Evolutionary conservation across 768 basidiomycete genomes (phyloP).

Genomic region (Termitomyces sp.): DNA sequence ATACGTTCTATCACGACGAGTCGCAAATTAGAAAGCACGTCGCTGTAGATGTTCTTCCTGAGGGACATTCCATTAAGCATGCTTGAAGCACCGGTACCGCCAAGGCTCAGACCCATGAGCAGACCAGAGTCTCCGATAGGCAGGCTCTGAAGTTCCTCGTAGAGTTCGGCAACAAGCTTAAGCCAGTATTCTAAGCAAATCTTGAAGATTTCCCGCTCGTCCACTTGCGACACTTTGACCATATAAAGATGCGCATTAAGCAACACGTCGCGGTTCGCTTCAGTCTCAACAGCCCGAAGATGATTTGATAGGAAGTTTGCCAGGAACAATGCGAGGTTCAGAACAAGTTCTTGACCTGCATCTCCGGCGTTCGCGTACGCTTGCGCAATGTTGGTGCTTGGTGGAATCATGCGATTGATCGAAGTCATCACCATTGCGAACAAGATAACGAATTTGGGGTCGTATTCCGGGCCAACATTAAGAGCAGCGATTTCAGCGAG

Average conservation of each 20-base stretch:
- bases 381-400: slow-evolving; percentile 88
- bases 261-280: slow-evolving; percentile 84
- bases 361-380: slow-evolving; percentile 89
- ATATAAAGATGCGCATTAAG: slow-evolving; percentile 97
- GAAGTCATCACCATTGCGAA: slow-evolving; percentile 99
- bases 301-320: slow-evolving; percentile 94
- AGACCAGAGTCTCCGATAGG: slow-evolving; percentile 84
- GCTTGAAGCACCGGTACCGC: slow-evolving; percentile 57
- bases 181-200: slow-evolving; percentile 98
- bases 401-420: slow-evolving; percentile 94
- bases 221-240: slow-evolving; percentile 97
- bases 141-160: slow-evolving; percentile 92
- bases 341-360: slow-evolving; percentile 92
- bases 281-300: slow-evolving; percentile 90
- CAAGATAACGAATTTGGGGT: slow-evolving; percentile 94
- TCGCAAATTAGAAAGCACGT: slow-evolving; percentile 90
- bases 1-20: slow-evolving; percentile 97
- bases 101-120: slow-evolving; percentile 86
- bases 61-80: slow-evolving; percentile 76
- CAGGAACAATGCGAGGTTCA: slow-evolving; percentile 96
- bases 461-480: slow-evolving; percentile 94
- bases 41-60: slow-evolving; percentile 92
- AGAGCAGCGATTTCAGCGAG: slow-evolving; percentile 94
- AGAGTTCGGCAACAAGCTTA: slow-evolving; percentile 92
- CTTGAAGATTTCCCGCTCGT: slow-evolving; percentile 99